Conservation (phyloP, 2,329 filamentous ascomycete genomes). For the Grosmannia serpens region DNA sequence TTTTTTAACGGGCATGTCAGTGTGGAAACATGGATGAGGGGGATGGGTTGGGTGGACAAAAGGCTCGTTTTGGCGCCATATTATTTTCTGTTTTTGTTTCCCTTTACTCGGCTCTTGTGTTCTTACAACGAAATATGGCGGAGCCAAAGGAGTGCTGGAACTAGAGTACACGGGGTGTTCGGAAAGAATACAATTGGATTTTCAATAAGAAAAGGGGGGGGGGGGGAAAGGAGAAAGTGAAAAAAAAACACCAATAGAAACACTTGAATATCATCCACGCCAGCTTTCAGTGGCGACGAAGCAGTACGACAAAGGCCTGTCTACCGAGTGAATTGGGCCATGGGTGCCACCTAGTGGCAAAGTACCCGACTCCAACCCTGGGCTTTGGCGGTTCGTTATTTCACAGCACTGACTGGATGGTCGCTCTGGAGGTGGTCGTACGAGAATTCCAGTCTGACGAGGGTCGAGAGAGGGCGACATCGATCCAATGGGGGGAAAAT, state of each 20-base stretch:
- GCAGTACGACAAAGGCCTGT: neutral
- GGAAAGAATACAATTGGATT: neutral
- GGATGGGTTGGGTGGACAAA: neutral
- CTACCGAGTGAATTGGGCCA: neutral
- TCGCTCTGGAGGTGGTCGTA: neutral
- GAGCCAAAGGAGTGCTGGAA: neutral
- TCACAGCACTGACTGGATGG: neutral
- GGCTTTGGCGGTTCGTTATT: neutral
- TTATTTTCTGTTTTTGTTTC: neutral
- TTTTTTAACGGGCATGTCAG: neutral
- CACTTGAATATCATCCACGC: neutral
- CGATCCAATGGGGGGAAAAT: neutral
- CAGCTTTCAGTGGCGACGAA: neutral
- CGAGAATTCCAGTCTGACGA: neutral
- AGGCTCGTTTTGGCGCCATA: neutral
- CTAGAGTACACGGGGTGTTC: neutral
- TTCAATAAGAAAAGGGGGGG: neutral
- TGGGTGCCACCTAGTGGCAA: neutral
- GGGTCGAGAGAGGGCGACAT: neutral
- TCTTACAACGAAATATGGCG: neutral
- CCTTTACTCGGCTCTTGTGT: neutral
- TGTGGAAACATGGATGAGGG: neutral
- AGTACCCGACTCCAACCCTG: neutral
- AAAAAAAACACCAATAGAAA: neutral
- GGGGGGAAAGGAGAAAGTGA: neutral